A percentile compares a stretch with the other conserved stretches of the same genome.
Conservation (phyloP, 2,329 filamentous ascomycete species). For the Venturia pyrina region DNA sequence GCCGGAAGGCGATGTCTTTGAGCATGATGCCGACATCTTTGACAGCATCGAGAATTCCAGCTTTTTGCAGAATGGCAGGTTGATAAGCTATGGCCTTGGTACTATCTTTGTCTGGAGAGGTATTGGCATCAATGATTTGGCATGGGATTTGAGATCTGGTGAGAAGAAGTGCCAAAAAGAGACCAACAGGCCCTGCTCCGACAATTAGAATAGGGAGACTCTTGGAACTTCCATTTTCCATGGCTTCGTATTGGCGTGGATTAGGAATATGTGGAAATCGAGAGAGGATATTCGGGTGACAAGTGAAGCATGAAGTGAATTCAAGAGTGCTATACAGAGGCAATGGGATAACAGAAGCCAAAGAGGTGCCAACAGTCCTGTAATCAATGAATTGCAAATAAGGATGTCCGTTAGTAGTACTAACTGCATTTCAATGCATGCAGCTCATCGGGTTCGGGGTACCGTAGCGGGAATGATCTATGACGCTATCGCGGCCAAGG, state of each 20-base stretch:
- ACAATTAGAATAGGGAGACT: constrained; percentile 23
- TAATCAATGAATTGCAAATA: background rate
- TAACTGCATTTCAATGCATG: background rate
- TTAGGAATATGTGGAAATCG: background rate
- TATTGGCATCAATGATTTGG: constrained; percentile 23
- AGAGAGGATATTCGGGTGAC: background rate
- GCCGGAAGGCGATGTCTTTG: background rate
- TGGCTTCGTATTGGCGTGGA: background rate
- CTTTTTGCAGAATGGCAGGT: constrained; percentile 16
- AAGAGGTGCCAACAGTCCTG: background rate
- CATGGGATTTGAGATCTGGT: constrained; percentile 24
- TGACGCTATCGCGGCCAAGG: background rate
- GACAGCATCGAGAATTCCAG: constrained; percentile 24
- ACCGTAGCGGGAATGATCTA: background rate
- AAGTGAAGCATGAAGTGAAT: background rate
- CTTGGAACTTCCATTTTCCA: background rate
- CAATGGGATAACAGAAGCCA: background rate
- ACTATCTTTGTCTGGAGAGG: background rate
- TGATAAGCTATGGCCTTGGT: constrained; percentile 1
- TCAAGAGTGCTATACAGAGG: background rate
- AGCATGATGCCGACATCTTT: background rate
- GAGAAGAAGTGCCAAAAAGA: constrained; percentile 31
- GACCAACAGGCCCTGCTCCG: constrained; percentile 31
- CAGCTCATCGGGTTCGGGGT: background rate
- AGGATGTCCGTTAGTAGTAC: background rate